phyloP scores from a whole-genome alignment of 2,329 filamentous ascomycete genomes.

The Curvularia hawaiiensis region DNA sequence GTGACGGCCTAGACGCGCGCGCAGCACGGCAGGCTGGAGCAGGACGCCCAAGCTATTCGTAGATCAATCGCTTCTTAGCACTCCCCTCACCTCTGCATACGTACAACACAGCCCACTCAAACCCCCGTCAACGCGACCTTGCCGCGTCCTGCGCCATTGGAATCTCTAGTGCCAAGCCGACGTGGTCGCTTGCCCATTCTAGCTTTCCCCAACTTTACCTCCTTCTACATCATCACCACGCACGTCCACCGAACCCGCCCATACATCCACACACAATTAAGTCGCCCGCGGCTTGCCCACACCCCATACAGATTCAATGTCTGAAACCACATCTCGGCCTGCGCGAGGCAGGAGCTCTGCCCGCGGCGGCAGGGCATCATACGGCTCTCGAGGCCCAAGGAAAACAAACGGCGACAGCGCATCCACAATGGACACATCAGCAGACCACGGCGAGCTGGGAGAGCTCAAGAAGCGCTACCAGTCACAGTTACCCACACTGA shows the following conservation, averaged over 20 bases:
- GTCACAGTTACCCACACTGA: constrained; percentile 77
- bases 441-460: constrained; percentile 88
- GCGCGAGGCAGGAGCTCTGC: constrained; percentile 89
- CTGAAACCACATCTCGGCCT: constrained; percentile 88
- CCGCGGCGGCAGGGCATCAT: constrained; percentile 78
- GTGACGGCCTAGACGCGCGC: constrained; percentile 18
- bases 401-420: constrained; percentile 73
- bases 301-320: constrained; percentile 69
- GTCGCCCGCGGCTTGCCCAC: constrained; percentile 37
- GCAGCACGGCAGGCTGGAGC: constrained; percentile 16
- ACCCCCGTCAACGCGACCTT: constrained; percentile 26
- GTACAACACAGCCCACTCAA: constrained; percentile 17
- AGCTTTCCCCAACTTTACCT: constrained; percentile 40
- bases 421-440: constrained; percentile 64
- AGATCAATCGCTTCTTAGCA: constrained; percentile 14
- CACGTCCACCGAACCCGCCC: constrained; percentile 33
- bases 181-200: constrained; percentile 35
- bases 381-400: constrained; percentile 60
- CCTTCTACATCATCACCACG: constrained; percentile 41
- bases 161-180: constrained; percentile 37
- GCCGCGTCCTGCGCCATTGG: constrained; percentile 27
- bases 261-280: constrained; percentile 28
- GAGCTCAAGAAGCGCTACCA: constrained; percentile 91
- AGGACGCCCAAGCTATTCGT: constrained; percentile 10
- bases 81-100: constrained; percentile 20